A percentile compares a stretch with the other conserved stretches of the same genome.
Conservation (phyloP, 2,329 filamentous ascomycete genomes). For the Westerdykella ornata region DNA sequence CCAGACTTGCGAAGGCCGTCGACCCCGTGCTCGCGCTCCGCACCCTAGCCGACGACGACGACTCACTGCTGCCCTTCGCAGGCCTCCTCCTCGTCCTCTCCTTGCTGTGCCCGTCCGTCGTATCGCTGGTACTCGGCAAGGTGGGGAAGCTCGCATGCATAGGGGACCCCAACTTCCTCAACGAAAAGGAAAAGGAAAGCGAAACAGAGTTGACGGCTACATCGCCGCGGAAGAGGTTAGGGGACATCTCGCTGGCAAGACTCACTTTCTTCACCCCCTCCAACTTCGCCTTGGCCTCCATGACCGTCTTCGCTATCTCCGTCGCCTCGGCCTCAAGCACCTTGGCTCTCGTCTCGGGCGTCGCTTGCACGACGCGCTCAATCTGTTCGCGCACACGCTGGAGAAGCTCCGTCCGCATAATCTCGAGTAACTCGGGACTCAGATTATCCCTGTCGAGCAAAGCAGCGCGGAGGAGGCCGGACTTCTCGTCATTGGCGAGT, state of each 20-base stretch:
- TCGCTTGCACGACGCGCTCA: constrained; percentile 24
- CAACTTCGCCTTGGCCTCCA: constrained; percentile 29
- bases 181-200: background rate
- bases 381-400: constrained; percentile 31
- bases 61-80: too few relatives aligned
- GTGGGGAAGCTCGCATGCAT: too few relatives aligned
- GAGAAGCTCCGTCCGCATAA: constrained; percentile 28
- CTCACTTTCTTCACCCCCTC: constrained; percentile 37
- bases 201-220: constrained; percentile 2
- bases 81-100: too few relatives aligned
- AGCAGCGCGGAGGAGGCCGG: constrained; percentile 28
- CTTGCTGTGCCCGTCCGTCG: too few relatives aligned
- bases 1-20: too few relatives aligned
- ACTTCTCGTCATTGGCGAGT: constrained; percentile 32
- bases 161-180: too few relatives aligned
- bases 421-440: constrained; percentile 27
- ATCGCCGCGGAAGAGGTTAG: too few relatives aligned
- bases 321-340: constrained; percentile 27
- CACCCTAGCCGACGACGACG: too few relatives aligned
- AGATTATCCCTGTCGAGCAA: constrained; percentile 30
- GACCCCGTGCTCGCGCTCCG: too few relatives aligned
- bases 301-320: constrained; percentile 32
- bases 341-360: constrained; percentile 27
- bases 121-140: too few relatives aligned
- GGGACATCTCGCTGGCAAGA: constrained; percentile 1